phyloP scores from a whole-genome alignment of 352 stramenopile genomes.

The Phytophthora boehmeriae region DNA sequence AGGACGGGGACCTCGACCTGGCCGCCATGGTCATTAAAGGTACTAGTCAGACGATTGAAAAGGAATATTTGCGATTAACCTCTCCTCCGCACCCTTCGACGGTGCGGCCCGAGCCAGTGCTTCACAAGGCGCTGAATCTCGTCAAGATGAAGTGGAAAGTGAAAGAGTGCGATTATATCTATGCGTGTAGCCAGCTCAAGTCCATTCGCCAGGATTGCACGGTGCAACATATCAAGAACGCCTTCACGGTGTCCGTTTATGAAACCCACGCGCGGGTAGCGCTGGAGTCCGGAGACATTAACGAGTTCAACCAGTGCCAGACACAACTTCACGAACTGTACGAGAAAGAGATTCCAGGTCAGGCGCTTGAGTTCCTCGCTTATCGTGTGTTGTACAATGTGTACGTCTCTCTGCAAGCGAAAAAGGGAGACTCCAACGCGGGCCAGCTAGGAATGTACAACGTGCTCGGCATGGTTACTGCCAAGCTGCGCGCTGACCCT shows the following conservation, averaged over 20 bases:
- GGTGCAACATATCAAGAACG: constrained; percentile 97
- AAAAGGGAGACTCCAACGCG: constrained; percentile 85
- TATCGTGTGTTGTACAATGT: constrained; percentile 92
- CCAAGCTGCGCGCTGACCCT: constrained; percentile 54
- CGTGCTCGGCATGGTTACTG: constrained; percentile 66
- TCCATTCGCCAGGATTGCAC: constrained; percentile 99
- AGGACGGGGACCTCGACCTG: constrained; percentile 81
- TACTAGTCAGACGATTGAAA: constrained; percentile 95
- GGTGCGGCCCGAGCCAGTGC: constrained; percentile 93
- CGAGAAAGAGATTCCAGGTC: constrained; percentile 72
- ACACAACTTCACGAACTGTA: constrained; percentile 91
- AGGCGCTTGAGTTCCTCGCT: constrained; percentile 85
- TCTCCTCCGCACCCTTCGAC: constrained; percentile 94
- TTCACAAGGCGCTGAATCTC: constrained; percentile 89
- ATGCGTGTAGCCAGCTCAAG: constrained; percentile 98
- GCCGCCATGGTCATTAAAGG: constrained; percentile 93
- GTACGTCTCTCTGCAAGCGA: constrained; percentile 89
- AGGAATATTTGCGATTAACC: constrained; percentile 98
- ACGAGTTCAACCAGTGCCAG: constrained; percentile 96
- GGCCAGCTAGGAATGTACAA: constrained; percentile 88
- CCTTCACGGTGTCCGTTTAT: constrained; percentile 97
- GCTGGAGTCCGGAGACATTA: constrained; percentile 95
- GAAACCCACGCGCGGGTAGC: constrained; percentile 97
- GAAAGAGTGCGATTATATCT: constrained; percentile 91
- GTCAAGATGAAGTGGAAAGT: constrained; percentile 90